A percentile compares a stretch with the other conserved stretches of the same genome.
These are phyloP conservation scores for Wallacemonas sp. DNA, from an alignment of 208 protist species.

Conservation along the genomic window DNA sequence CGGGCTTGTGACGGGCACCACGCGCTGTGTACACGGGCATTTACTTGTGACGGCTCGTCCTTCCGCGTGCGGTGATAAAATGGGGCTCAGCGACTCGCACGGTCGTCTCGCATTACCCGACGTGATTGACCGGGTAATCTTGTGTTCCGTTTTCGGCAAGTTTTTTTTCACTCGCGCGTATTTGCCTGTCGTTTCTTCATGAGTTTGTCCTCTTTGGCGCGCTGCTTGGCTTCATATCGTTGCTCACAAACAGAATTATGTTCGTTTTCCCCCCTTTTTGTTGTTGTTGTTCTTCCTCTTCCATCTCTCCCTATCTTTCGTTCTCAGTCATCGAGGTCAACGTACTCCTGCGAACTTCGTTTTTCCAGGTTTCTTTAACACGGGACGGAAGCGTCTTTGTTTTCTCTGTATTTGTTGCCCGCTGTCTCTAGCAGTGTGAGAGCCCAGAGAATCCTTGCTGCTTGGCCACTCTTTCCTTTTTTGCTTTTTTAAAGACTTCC, in stretches of 20 bases:
- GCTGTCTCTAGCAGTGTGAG: background rate
- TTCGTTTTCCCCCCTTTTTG: background rate
- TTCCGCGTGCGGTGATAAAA: background rate
- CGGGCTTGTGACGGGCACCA: background rate
- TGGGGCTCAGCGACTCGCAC: too few species aligned
- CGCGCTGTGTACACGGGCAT: background rate
- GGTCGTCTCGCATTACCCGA: too few species aligned
- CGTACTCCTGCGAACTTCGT: too few species aligned
- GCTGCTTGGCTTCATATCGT: background rate
- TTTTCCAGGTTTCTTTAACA: too few species aligned
- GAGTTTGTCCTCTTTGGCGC: background rate
- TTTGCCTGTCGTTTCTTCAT: conserved; percentile 12
- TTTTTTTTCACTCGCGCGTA: background rate
- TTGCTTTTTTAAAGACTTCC: too few species aligned
- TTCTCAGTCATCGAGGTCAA: too few species aligned
- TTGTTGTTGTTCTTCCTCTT: conserved; percentile 2
- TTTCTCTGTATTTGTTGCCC: background rate
- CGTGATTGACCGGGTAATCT: too few species aligned
- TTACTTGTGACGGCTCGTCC: background rate
- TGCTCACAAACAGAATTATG: background rate
- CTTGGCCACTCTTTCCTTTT: background rate
- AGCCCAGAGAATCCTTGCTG: background rate
- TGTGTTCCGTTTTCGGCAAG: background rate
- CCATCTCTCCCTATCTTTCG: background rate
- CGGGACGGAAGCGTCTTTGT: too few species aligned